A percentile compares a stretch with the other conserved stretches of the same genome.
Evolutionary conservation across 2,329 filamentous ascomycete genomes (phyloP).

Genomic region (Alternaria incomplexa): DNA sequence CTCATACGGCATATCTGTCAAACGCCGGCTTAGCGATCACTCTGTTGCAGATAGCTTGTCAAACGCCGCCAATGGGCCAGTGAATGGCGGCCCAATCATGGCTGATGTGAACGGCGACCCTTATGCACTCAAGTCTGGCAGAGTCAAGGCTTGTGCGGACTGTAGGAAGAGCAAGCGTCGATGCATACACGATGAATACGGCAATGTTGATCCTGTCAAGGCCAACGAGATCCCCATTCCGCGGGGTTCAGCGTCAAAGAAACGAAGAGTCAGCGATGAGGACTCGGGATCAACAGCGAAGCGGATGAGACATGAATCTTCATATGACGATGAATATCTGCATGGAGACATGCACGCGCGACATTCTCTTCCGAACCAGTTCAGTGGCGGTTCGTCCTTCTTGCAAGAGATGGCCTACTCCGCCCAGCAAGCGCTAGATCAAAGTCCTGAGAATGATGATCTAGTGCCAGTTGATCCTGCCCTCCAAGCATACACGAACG

Average conservation of each 20-base stretch:
- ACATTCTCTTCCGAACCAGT: slow-evolving; percentile 31
- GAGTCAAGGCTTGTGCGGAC: slow-evolving; percentile 69
- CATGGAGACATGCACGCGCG: slow-evolving; percentile 32
- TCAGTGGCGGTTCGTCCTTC: slow-evolving; percentile 23
- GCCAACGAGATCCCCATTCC: slow-evolving; percentile 67
- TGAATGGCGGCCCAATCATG: slow-evolving; percentile 42
- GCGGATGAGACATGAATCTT: slow-evolving; percentile 39
- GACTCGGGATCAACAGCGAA: slow-evolving; percentile 26
- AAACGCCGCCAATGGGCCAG: slow-evolving; percentile 22
- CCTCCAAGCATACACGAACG: slow-evolving; percentile 29
- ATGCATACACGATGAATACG: slow-evolving; percentile 70
- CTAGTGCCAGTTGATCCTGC: slow-evolving; percentile 38
- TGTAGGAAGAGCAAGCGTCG: slow-evolving; percentile 73
- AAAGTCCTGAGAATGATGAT: slow-evolving; percentile 27
- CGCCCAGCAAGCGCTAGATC: slow-evolving; percentile 35
- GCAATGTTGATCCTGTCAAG: slow-evolving; percentile 68
- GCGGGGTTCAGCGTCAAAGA: slow-evolving; percentile 61
- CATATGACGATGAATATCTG: slow-evolving; percentile 28
- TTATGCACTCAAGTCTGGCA: slow-evolving; percentile 60
- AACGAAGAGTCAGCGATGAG: slow-evolving; percentile 55
- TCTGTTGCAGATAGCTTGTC: slow-evolving; percentile 27
- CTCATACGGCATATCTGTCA: slow-evolving; percentile 42
- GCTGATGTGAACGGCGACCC: slow-evolving; percentile 45
- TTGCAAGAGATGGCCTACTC: slow-evolving; percentile 39
- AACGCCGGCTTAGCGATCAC: slow-evolving; percentile 42